Conservation (phyloP, 495 filamentous ascomycete species). For the Talaromyces stipitatus region DNA sequence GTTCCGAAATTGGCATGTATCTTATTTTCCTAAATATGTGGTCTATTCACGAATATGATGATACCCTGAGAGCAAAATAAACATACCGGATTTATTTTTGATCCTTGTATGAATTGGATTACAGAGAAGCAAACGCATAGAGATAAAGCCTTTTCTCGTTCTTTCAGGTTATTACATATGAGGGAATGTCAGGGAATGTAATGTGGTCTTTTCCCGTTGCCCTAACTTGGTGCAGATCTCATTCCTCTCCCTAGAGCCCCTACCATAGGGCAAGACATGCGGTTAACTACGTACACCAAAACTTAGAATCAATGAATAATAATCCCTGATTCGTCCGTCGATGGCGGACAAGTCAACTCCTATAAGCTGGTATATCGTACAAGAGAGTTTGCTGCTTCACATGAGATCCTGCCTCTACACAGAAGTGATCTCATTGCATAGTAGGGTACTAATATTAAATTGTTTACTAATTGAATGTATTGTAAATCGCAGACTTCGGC, state of each 20-base stretch:
- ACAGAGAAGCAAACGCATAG: neutral
- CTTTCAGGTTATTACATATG: neutral
- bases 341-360: neutral
- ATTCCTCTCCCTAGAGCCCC: neutral
- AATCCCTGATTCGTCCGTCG: neutral
- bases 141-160: too few relatives aligned
- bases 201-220: neutral
- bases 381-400: too few relatives aligned
- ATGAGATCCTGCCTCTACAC: too few relatives aligned
- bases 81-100: neutral
- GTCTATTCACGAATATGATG: neutral
- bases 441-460: too few relatives aligned
- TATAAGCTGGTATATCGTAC: too few relatives aligned
- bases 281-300: neutral
- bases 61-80: neutral
- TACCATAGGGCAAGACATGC: neutral
- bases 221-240: neutral
- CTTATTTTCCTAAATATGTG: neutral
- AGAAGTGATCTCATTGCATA: too few relatives aligned
- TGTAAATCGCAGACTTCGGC: too few relatives aligned
- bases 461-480: too few relatives aligned
- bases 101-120: neutral
- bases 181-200: neutral
- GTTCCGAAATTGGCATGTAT: neutral
- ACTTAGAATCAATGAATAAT: neutral